Percentiles rank a stretch among this genome's conserved stretches.
These are phyloP conservation scores for Monilinia fructicola DNA, from an alignment of 2,329 filamentous ascomycete genomes.

Conservation along the genomic window DNA sequence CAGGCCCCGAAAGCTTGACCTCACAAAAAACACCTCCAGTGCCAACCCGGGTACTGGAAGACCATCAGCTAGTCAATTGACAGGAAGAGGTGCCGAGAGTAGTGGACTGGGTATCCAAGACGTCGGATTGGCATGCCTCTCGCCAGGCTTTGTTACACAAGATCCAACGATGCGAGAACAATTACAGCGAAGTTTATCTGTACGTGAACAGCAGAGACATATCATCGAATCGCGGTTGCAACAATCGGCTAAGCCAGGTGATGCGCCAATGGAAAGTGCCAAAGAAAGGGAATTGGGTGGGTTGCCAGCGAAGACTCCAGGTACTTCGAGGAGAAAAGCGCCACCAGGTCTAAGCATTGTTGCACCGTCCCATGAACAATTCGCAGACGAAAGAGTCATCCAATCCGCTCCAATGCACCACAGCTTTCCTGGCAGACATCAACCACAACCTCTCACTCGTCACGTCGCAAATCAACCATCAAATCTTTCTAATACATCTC, in stretches of 20 bases:
- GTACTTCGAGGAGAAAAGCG: slow-evolving; percentile 72
- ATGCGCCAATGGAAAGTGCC: slow-evolving; percentile 57
- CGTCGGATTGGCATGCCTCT: slow-evolving; percentile 89
- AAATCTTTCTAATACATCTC: slow-evolving; percentile 77
- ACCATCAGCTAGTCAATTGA: slow-evolving; percentile 66
- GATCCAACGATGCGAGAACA: slow-evolving; percentile 97
- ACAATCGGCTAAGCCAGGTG: slow-evolving; percentile 79
- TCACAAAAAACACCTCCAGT: slow-evolving; percentile 64
- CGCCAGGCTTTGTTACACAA: slow-evolving; percentile 92
- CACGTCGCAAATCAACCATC: slow-evolving; percentile 81
- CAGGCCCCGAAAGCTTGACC: slow-evolving; percentile 73
- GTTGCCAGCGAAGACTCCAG: slow-evolving; percentile 63
- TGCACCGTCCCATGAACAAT: slow-evolving; percentile 88
- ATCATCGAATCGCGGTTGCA: slow-evolving; percentile 92
- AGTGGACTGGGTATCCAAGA: slow-evolving; percentile 79
- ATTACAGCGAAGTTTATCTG: slow-evolving; percentile 87
- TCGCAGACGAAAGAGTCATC: slow-evolving; percentile 91
- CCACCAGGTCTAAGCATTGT: slow-evolving; percentile 91
- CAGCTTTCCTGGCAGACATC: slow-evolving; percentile 88
- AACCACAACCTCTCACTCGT: slow-evolving; percentile 71
- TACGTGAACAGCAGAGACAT: slow-evolving; percentile 88
- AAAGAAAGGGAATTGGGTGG: slow-evolving; percentile 54
- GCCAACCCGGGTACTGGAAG: slow-evolving; percentile 59
- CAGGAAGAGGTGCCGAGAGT: slow-evolving; percentile 63
- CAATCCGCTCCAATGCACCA: slow-evolving; percentile 94